Evolutionary conservation across 768 basidiomycete genomes (phyloP), one percentile per base, ranked within the genome.

Genomic region (Pholiota microspora): DNA sequence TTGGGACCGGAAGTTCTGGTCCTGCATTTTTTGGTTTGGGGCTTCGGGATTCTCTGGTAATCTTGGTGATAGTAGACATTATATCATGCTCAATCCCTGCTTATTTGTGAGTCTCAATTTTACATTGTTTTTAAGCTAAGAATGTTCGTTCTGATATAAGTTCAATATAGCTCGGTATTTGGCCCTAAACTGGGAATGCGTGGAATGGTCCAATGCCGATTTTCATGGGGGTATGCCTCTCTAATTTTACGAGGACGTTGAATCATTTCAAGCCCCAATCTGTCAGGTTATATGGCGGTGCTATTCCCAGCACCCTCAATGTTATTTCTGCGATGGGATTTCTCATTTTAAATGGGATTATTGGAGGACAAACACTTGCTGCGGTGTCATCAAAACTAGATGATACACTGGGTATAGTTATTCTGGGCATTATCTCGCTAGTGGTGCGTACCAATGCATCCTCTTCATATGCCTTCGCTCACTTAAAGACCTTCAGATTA

Each of bases 131-230:
- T 12, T 27, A 13, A 7, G 44, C 8, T 24, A 50, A 29, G 13
- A 45, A 47, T 31, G 49, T 16, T 53, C 49, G n/a, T n/a, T n/a
- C n/a, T n/a, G n/a, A n/a, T n/a, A n/a, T 24, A 49, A 13, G 40
- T 35, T 45, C 54, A 8, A 31, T 52, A 16, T 47, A 78, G 78
- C 52, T 73, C 73, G n/a, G 83, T 85, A 2, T 90, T 89, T 71
- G 89, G 92, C 9, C 89, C 92, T 0, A 85, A 84, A 65, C 72
- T 88, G 0, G 92, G 92, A n/a, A 80, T 87, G 63, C 77, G 91
- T 16, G 87, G 87, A 52, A 89, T 93, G 88, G 82, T 90, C 21
- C 79, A 83, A 55, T 82, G 87, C 63, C 59, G 59, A n/a, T 67
- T 65, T 53, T 59, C 70, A 21, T 69, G 65, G 65, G 67, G 68